Conservation (phyloP, 2,329 filamentous ascomycete species). For the Cordyceps cicadae region DNA sequence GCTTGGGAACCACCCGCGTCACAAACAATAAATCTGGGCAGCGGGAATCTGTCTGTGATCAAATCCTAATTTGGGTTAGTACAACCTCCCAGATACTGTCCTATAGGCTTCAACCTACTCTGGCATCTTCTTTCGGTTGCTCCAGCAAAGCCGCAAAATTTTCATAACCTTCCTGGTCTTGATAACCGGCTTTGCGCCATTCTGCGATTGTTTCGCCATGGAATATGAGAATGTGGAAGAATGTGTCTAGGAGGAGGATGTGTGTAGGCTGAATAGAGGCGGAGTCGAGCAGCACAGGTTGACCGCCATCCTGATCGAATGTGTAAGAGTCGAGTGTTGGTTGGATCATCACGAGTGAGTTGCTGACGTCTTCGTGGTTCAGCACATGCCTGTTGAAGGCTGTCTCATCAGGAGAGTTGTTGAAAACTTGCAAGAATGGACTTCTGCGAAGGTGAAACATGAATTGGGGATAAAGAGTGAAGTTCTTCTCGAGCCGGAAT, state of each 20-base stretch:
- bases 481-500: slow-evolving; percentile 97
- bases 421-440: slow-evolving; percentile 98
- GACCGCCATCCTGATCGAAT: slow-evolving; percentile 86
- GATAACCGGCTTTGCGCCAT: slow-evolving; percentile 96
- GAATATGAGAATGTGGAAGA: slow-evolving; percentile 99
- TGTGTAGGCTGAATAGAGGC: slow-evolving; percentile 93
- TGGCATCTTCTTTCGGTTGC: slow-evolving; percentile 91
- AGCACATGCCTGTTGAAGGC: slow-evolving; percentile 98
- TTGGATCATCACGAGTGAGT: slow-evolving; percentile 98
- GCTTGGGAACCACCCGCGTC: slow-evolving; percentile 98
- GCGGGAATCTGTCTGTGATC: slow-evolving; percentile 94
- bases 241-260: slow-evolving; percentile 89
- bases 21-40: slow-evolving; percentile 96
- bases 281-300: slow-evolving; percentile 91
- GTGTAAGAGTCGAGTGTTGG: slow-evolving; percentile 96
- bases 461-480: slow-evolving; percentile 96
- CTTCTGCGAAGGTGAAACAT: slow-evolving; percentile 98
- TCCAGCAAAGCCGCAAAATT: slow-evolving; percentile 86
- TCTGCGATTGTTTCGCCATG: slow-evolving; percentile 96
- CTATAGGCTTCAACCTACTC: slow-evolving; percentile 49
- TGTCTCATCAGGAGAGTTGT: slow-evolving; percentile 97
- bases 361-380: slow-evolving; percentile 94
- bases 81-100: background rate
- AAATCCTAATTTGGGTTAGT: slow-evolving; percentile 57
- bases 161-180: slow-evolving; percentile 96